These are phyloP conservation scores for Stachybotrys elegans DNA, from an alignment of 2,329 filamentous ascomycete species.

Conservation along the genomic window DNA sequence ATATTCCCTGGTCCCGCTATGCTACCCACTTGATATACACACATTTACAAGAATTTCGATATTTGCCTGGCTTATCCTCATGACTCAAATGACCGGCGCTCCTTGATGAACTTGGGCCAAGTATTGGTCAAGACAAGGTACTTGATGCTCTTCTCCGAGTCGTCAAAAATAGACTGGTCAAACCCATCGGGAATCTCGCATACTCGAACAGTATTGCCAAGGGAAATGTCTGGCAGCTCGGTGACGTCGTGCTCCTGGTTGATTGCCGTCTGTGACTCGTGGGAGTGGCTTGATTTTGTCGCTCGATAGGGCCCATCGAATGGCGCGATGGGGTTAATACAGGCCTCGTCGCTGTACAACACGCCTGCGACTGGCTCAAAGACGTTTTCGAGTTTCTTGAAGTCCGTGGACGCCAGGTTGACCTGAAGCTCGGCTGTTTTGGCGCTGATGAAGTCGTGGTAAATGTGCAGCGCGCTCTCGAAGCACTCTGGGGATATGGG, in stretches of 20 bases:
- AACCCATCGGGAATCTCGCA: slow-evolving; percentile 45
- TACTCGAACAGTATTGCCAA: slow-evolving; percentile 25
- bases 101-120: slow-evolving; percentile 54
- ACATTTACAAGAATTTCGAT: too few relatives aligned
- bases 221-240: slow-evolving; percentile 8
- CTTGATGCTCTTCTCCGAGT: slow-evolving; percentile 55
- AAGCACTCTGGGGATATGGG: slow-evolving; percentile 42
- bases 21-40: neutral
- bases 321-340: slow-evolving; percentile 31
- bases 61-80: too few relatives aligned
- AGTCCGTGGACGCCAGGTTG: slow-evolving; percentile 54
- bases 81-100: slow-evolving; percentile 20
- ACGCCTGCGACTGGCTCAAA: slow-evolving; percentile 48
- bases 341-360: slow-evolving; percentile 29
- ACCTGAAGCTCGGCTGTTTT: slow-evolving; percentile 59
- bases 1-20: neutral
- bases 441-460: slow-evolving; percentile 53
- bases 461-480: slow-evolving; percentile 56
- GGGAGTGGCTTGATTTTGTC: neutral
- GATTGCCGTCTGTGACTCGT: slow-evolving; percentile 2
- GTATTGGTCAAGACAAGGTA: slow-evolving; percentile 65
- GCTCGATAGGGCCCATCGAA: slow-evolving; percentile 20
- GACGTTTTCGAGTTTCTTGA: slow-evolving; percentile 45
- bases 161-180: slow-evolving; percentile 49
- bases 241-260: neutral